Base-by-base conservation (phyloP, 2,329 filamentous ascomycete species). In the Bertia moriformis region DNA sequence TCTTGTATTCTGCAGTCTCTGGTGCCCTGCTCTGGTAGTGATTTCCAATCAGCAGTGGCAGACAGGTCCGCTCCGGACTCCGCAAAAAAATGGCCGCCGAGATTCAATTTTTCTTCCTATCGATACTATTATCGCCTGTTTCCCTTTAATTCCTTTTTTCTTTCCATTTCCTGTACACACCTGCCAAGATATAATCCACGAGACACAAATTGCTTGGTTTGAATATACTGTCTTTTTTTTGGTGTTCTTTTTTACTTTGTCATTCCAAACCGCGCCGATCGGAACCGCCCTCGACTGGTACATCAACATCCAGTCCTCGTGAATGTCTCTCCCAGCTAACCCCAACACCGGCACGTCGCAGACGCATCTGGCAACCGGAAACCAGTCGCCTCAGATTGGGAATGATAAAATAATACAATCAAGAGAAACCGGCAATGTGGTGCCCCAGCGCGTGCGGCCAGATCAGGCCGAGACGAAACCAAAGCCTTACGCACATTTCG, bases 401-500 rank as follows among this genome's bases (percentile, higher is more conserved):
- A 37, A 15, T 10, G n/a, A 15, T 18, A 10, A 10, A 7, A 18
- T 15, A 7, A 7, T 15, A 13, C n/a, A 18, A 13, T 37, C 14
- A 43, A 49, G 39, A 45, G 54, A 43, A 41, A 27, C 44, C 33
- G 19, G 47, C 55, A 40, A 62, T 65, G 45, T 53, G 56, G 14
- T 57, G 65, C 27, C 69, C 71, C 2, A 71, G 72, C 50, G 67
- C 78, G n/a, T 10, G 10, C 24, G 24, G 10, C 24, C 24, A 29
- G 10, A 29, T n/a, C 10, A 29, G 24, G n/a, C n/a, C 10, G 10
- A 10, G 24, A 29, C 24, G n/a, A 29, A 29, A 45, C 64, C 59
- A 33, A 88, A 87, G 58, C 87, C 86, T 57, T 93, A 86, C 83
- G 83, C 87, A 44, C 87, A 94, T 65, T 80, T 95, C 52, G 72